These are phyloP conservation scores for Tylopilus vinaceipallidus DNA, from an alignment of 768 basidiomycete genomes.

Conservation along the genomic window DNA sequence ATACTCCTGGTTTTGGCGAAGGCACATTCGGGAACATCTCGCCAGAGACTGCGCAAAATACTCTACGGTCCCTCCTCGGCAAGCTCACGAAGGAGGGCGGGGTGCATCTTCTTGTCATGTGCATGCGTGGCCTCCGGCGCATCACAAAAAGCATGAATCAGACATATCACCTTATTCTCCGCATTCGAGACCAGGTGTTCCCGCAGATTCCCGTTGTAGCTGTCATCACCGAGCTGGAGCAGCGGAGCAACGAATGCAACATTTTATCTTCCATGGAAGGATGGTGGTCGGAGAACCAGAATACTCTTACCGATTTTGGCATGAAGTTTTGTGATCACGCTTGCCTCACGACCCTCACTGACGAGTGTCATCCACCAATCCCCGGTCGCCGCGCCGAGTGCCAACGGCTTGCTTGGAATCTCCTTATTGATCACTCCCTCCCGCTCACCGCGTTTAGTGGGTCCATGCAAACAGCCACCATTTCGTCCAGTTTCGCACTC, in stretches of 20 bases:
- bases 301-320: neutral
- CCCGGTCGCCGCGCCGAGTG: conserved; percentile 15
- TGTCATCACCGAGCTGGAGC: conserved; percentile 26
- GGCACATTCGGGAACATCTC: conserved; percentile 12
- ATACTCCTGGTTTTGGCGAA: conserved; percentile 23
- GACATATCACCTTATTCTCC: conserved; percentile 15
- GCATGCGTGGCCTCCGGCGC: conserved; percentile 19
- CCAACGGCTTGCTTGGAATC: conserved; percentile 19
- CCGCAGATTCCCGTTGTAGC: conserved; percentile 21
- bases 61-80: conserved; percentile 15
- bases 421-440: conserved; percentile 20
- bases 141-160: conserved; percentile 22
- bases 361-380: conserved; percentile 18
- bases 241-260: conserved; percentile 8
- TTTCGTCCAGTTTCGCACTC: neutral
- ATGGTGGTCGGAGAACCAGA: conserved; percentile 19
- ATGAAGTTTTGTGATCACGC: conserved; percentile 22
- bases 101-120: conserved; percentile 23
- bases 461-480: neutral
- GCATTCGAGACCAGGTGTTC: conserved; percentile 20
- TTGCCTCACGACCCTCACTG: conserved; percentile 24
- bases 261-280: conserved; percentile 22
- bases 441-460: conserved; percentile 6
- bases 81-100: conserved; percentile 20
- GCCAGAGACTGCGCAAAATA: conserved; percentile 18